Percentiles rank a stretch among this genome's conserved stretches.
Conservation (phyloP, 768 basidiomycete genomes). For the Rhizopogon roseolus region DNA sequence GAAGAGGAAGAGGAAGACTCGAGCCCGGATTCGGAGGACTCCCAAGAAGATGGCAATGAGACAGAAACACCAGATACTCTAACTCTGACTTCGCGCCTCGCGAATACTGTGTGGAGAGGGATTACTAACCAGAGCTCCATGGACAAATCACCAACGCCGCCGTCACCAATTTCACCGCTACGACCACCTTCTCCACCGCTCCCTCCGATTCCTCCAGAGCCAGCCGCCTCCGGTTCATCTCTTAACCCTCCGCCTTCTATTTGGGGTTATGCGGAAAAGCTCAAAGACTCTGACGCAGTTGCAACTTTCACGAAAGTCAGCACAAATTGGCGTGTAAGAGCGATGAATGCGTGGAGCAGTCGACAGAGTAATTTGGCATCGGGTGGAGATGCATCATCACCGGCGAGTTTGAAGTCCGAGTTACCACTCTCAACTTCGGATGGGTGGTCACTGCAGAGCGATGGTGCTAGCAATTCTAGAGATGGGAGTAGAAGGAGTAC, state of each 20-base stretch:
- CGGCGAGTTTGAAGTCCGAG: slow-evolving; percentile 20
- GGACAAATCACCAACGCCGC: slow-evolving; percentile 43
- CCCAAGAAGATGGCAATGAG: slow-evolving; percentile 37
- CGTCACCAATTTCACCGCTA: slow-evolving; percentile 26
- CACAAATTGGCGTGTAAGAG: slow-evolving; percentile 71
- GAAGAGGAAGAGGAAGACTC: slow-evolving; percentile 24
- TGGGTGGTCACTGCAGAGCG: neutral
- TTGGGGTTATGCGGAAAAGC: slow-evolving; percentile 70
- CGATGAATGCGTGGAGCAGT: slow-evolving; percentile 29
- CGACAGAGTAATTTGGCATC: slow-evolving; percentile 11
- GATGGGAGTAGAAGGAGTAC: slow-evolving; percentile 29
- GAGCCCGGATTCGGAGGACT: slow-evolving; percentile 19
- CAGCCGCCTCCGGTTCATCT: neutral
- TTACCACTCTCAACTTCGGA: slow-evolving; percentile 1
- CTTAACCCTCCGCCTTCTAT: slow-evolving; percentile 30
- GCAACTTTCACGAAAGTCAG: slow-evolving; percentile 70
- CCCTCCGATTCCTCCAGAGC: slow-evolving; percentile 10
- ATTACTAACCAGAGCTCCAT: slow-evolving; percentile 72
- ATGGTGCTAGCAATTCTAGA: neutral
- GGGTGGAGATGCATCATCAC: slow-evolving; percentile 5
- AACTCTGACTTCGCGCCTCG: slow-evolving; percentile 48
- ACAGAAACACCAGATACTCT: slow-evolving; percentile 35
- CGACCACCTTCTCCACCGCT: slow-evolving; percentile 23
- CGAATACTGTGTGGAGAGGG: slow-evolving; percentile 69
- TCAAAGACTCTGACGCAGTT: slow-evolving; percentile 68